Base-by-base conservation (phyloP, 768 basidiomycete genomes). In the Obba rivulosa region DNA sequence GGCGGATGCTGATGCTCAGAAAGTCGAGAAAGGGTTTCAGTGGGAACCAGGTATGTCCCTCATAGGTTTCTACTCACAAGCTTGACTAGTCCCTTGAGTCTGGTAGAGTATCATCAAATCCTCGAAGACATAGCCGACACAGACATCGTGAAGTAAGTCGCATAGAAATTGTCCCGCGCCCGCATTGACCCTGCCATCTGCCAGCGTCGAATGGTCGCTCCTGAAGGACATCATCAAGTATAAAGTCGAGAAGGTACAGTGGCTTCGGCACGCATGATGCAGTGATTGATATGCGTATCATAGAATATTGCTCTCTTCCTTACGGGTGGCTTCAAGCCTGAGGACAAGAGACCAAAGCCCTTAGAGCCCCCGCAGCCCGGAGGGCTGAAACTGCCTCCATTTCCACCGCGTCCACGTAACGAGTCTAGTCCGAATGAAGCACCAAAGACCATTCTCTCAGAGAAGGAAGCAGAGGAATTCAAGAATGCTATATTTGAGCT, bases 141-240 rank as follows among this genome's bases (percentile, higher is more conserved):
- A 41, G 87, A 91, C 65, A 62, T 67, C 34, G 65, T 85, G 54
- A 75, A 85, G 80, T 87, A 62, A 52, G 78, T 66, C 51, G 56
- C 24, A 40, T 41, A 41, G 41, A 28, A 34, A n/a, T 4, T n/a
- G 13, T 24, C 23, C 13, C 10, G n/a, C 31, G 34, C 17, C 28
- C 7, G 28, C 7, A 13, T 31, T 31, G 28, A 31, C 28, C 13
- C 7, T 31, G 28, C 13, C 46, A 34, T 52, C 8, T 16, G 18
- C 18, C 36, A 28, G 40, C 46, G 85, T 85, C 57, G 83, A 87
- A 60, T 93, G 90, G 91, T 57, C 71, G 17, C 65, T 72, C 35
- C 71, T 92, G 38, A 79, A 86, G 34, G 76, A 83, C 58, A 78
- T 80, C 46, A 79, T 92, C 62, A 90, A 89, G 63, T 62, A 75